Evolutionary conservation across 192 early-diverging fungal genomes (phyloP), one percentile per base, ranked within the genome.

Genomic region (Rhizophagus clarus): DNA sequence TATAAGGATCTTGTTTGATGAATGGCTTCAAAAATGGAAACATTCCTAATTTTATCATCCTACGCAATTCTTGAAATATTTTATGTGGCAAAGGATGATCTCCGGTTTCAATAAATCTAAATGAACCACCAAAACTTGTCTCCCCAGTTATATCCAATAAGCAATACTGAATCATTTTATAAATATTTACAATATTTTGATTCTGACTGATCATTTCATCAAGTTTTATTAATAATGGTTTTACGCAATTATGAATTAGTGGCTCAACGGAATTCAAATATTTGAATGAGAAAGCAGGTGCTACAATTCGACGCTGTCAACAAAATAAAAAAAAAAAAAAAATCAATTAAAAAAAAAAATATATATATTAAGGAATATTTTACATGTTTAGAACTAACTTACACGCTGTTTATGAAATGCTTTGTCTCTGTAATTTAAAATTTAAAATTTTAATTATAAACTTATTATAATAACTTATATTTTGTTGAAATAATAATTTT

Each of bases 251-350:
- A 9, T 71, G 29, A 77, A 90, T 85, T 20, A 86, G 79, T 7
- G 77, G 81, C 31, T 90, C 89, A 12, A 90, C 49, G 0, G 85
- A 83, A 8, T 84, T 72, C 2, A 90, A 77, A 62, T 90, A 84
- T 32, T 86, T 85, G n/a, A 89, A 66, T 20, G 87, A 85, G 74
- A 90, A 90, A 15, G 89, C 88, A 2, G 89, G 89, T 17, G 89
- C 82, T 14, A 90, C 79, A 24, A 85, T 64, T 26, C 86, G 83
- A 72, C 89, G 76, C 88, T 89, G 86, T 7, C n/a, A 32, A 80
- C 24, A 26, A 70, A 37, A 9, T 42, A 26, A 10, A 29, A 47
- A 32, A 75, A 68, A 32, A 75, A 68, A 32, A 45, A 68, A 7
- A 8, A 22, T 51, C 11, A 51, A 10, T 29, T 45, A 20, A 31